These are phyloP conservation scores for Saturnispora besseyi DNA, from an alignment of 805 yeast genomes.

Conservation along the genomic window DNA sequence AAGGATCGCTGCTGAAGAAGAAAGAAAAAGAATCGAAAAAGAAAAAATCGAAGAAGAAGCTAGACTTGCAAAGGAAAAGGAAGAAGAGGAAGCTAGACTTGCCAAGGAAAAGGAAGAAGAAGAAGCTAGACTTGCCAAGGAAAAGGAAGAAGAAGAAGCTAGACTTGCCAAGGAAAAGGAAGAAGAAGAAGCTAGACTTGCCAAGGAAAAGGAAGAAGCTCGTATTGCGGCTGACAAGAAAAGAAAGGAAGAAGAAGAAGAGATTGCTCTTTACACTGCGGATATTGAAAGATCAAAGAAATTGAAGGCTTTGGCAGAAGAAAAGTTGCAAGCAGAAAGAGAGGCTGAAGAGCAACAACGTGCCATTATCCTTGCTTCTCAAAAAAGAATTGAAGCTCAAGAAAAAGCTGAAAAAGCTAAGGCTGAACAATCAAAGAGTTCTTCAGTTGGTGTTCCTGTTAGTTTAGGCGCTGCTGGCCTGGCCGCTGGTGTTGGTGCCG, in stretches of 20 bases:
- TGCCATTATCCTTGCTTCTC: constrained; percentile 30
- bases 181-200: constrained; percentile 27
- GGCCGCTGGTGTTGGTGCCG: constrained; percentile 15
- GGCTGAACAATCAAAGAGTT: constrained; percentile 23
- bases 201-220: constrained; percentile 28
- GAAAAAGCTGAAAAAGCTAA: constrained; percentile 27
- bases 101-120: constrained; percentile 28
- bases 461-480: constrained; percentile 20
- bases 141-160: constrained; percentile 23
- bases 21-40: constrained; percentile 33
- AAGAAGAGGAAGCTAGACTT: constrained; percentile 21
- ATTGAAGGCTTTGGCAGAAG: constrained; percentile 32
- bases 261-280: constrained; percentile 23
- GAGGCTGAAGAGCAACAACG: constrained; percentile 32
- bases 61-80: constrained; percentile 24
- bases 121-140: constrained; percentile 25
- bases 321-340: constrained; percentile 27
- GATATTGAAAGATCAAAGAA: constrained; percentile 32
- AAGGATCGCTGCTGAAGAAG: constrained; percentile 32
- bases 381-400: constrained; percentile 17
- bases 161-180: constrained; percentile 26
- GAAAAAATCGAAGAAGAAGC: constrained; percentile 31
- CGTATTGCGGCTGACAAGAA: constrained; percentile 21
- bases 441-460: neutral
- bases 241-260: constrained; percentile 25